Conservation (phyloP, 139 green algal genomes). For the Bryopsis sp. region DNA sequence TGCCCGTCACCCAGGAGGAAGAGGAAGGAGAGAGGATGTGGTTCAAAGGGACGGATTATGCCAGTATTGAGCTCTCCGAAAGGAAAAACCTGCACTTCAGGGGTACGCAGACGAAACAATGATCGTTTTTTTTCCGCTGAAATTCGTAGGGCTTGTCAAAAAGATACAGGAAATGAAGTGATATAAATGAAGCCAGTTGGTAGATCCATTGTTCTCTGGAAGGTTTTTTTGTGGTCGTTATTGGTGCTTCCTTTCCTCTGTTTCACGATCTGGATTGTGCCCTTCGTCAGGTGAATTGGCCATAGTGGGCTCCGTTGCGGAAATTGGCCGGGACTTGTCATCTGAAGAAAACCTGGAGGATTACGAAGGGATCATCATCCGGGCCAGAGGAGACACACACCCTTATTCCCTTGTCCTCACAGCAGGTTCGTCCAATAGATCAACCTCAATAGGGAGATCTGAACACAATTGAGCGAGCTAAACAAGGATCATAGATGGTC, state of each 20-base stretch:
- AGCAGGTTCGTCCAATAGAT: conserved; percentile 26
- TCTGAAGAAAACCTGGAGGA: conserved; percentile 20
- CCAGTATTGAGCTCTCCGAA: conserved; percentile 37
- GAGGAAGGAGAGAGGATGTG: too few species aligned
- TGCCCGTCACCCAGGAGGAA: too few species aligned
- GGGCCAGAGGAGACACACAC: conserved; percentile 71
- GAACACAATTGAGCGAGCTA: neutral
- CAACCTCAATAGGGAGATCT: neutral
- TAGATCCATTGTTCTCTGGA: too few species aligned
- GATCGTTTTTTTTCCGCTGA: too few species aligned
- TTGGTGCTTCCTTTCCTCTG: too few species aligned
- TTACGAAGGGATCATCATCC: conserved; percentile 73
- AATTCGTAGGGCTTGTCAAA: too few species aligned
- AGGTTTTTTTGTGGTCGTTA: too few species aligned
- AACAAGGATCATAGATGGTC: too few species aligned
- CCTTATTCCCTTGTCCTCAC: conserved; percentile 63
- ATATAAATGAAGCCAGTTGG: too few species aligned
- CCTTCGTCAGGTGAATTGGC: neutral
- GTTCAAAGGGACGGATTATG: too few species aligned
- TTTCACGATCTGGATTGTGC: neutral
- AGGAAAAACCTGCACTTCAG: conserved; percentile 59
- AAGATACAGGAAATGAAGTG: too few species aligned
- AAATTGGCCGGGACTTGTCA: conserved; percentile 35
- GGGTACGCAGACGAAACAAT: conserved; percentile 25
- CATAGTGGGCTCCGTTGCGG: conserved; percentile 36